Conservation (phyloP, 306 rosid species). For the Corylus avellana region DNA sequence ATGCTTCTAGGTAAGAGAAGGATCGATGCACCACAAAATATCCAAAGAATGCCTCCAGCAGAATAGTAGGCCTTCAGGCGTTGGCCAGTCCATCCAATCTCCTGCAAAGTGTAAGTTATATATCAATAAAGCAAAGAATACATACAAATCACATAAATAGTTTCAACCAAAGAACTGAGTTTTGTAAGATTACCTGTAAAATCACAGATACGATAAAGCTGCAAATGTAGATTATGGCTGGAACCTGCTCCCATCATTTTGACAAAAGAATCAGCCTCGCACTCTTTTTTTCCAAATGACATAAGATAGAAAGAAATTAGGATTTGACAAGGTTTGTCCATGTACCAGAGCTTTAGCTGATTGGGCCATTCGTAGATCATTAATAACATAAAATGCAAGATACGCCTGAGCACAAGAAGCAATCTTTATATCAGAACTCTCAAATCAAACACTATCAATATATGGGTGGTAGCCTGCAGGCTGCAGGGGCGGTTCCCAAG, state of each 20-base stretch:
- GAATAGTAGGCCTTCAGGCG: slow-evolving; percentile 70
- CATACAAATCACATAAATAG: neutral
- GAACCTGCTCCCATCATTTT: slow-evolving; percentile 68
- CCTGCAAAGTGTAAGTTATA: slow-evolving; percentile 43
- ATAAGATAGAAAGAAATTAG: slow-evolving; percentile 23
- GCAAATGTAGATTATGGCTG: slow-evolving; percentile 87
- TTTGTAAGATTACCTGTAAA: slow-evolving; percentile 64
- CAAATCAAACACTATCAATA: no score
- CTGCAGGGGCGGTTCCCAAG: no score
- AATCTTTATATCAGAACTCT: slow-evolving; percentile 23
- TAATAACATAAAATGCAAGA: slow-evolving; percentile 86
- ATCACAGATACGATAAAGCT: slow-evolving; percentile 75
- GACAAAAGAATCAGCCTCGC: slow-evolving; percentile 28
- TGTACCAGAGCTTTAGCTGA: slow-evolving; percentile 93
- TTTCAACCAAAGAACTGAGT: slow-evolving; percentile 19
- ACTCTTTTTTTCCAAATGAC: slow-evolving; percentile 6
- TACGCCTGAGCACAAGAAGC: slow-evolving; percentile 67
- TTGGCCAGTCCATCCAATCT: slow-evolving; percentile 76
- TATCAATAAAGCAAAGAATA: neutral
- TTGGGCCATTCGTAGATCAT: slow-evolving; percentile 76
- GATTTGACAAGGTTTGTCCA: slow-evolving; percentile 17
- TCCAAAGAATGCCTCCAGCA: slow-evolving; percentile 86
- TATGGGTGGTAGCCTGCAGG: no score
- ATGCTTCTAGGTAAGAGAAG: slow-evolving; percentile 57
- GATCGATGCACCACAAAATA: slow-evolving; percentile 71